Evolutionary conservation across 2,329 filamentous ascomycete genomes (phyloP).

Genomic region (Immersiporthe knoxdaviesiana): DNA sequence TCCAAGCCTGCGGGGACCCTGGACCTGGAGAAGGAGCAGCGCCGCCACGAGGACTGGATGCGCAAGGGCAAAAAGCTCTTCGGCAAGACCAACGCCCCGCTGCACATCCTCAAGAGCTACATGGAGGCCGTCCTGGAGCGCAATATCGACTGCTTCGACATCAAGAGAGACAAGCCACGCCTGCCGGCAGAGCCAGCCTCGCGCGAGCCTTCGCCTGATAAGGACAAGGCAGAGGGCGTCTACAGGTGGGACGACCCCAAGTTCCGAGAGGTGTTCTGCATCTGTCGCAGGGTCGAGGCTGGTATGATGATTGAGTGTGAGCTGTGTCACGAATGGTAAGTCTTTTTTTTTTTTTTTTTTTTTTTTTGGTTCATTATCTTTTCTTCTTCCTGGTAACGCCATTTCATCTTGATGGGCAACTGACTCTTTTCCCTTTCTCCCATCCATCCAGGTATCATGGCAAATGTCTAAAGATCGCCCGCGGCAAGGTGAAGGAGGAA

Average conservation of each 20-base stretch:
- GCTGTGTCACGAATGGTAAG: slow-evolving; percentile 94
- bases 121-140: slow-evolving; percentile 92
- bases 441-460: slow-evolving; percentile 83
- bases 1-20: slow-evolving; percentile 90
- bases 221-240: slow-evolving; percentile 41
- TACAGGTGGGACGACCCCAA: slow-evolving; percentile 65
- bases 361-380: too few relatives aligned
- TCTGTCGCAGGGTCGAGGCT: slow-evolving; percentile 88
- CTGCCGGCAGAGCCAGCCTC: slow-evolving; percentile 91
- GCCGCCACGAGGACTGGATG: slow-evolving; percentile 99
- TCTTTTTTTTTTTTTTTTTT: slow-evolving; percentile 30
- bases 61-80: slow-evolving; percentile 96
- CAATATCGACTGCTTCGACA: slow-evolving; percentile 89
- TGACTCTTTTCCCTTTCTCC: neutral
- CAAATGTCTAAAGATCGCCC: slow-evolving; percentile 95
- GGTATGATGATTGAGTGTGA: slow-evolving; percentile 99
- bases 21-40: slow-evolving; percentile 92
- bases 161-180: slow-evolving; percentile 80
- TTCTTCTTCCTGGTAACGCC: slow-evolving; percentile 56
- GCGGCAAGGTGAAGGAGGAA: slow-evolving; percentile 97
- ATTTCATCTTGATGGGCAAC: neutral
- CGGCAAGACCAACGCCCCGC: slow-evolving; percentile 93
- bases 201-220: slow-evolving; percentile 68
- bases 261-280: slow-evolving; percentile 87
- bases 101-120: slow-evolving; percentile 93